A percentile compares a stretch with the other conserved stretches of the same genome.
These are phyloP conservation scores for Physcomitrium patens DNA, from an alignment of 225 moss, liverwort and hornwort species.

Conservation along the genomic window DNA sequence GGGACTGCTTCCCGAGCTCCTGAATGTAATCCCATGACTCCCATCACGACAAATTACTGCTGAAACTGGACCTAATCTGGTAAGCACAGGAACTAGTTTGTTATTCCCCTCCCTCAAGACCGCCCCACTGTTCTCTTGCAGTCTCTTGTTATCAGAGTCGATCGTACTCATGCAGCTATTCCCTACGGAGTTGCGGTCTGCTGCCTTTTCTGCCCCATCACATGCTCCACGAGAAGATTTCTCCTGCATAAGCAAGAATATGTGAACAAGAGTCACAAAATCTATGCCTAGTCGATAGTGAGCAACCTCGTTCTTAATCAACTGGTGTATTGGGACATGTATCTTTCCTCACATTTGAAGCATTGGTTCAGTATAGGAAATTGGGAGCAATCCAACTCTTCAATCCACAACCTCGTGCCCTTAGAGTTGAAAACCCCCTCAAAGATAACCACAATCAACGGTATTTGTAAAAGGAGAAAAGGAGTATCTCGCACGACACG, in stretches of 20 bases:
- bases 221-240: slow-evolving; percentile 27
- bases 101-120: slow-evolving; percentile 68
- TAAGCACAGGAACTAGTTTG: slow-evolving; percentile 49
- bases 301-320: neutral
- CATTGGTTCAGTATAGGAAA: neutral
- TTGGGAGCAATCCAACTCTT: neutral
- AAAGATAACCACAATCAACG: no score
- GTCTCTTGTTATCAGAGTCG: slow-evolving; percentile 47
- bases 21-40: slow-evolving; percentile 12
- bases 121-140: slow-evolving; percentile 78
- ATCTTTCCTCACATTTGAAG: neutral
- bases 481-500: neutral
- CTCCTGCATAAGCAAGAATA: slow-evolving; percentile 36
- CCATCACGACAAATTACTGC: slow-evolving; percentile 10
- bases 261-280: neutral
- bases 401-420: neutral
- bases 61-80: slow-evolving; percentile 38
- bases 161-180: slow-evolving; percentile 33
- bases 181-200: slow-evolving; percentile 37
- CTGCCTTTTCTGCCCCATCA: slow-evolving; percentile 35
- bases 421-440: neutral
- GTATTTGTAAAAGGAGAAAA: neutral
- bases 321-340: neutral
- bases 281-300: neutral
- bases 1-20: slow-evolving; percentile 43